Evolutionary conservation across 768 basidiomycete genomes (phyloP).

Genomic region (Russula sp.): DNA sequence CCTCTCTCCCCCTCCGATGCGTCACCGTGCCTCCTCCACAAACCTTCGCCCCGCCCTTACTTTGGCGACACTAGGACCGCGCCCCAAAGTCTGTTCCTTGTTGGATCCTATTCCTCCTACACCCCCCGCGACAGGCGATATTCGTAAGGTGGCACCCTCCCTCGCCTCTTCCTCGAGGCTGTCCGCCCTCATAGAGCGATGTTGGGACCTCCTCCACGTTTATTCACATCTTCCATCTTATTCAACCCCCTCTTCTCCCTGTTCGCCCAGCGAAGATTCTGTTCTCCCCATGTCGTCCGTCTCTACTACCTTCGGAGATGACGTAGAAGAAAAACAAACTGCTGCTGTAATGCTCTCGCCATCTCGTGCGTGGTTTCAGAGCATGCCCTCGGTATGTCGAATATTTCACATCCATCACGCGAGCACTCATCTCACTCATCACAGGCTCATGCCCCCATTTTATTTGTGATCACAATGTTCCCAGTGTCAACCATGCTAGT

Average conservation of each 20-base stretch:
- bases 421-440: slow-evolving; percentile 15
- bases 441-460: slow-evolving; percentile 51
- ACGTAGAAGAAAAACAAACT: slow-evolving; percentile 6
- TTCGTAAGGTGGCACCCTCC: slow-evolving; percentile 11
- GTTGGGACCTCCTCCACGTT: slow-evolving; percentile 12
- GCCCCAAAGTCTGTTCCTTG: slow-evolving; percentile 27
- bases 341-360: background rate
- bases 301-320: slow-evolving; percentile 3
- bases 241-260: slow-evolving; percentile 28
- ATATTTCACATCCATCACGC: slow-evolving; percentile 12
- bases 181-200: slow-evolving; percentile 17
- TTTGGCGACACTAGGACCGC: slow-evolving; percentile 44
- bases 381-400: slow-evolving; percentile 15
- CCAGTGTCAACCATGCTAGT: slow-evolving; percentile 57
- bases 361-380: slow-evolving; percentile 15
- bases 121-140: slow-evolving; percentile 22
- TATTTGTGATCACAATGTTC: slow-evolving; percentile 63
- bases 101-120: slow-evolving; percentile 25
- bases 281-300: slow-evolving; percentile 19
- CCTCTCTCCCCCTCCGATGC: slow-evolving; percentile 36
- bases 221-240: slow-evolving; percentile 5
- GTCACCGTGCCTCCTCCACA: slow-evolving; percentile 54
- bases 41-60: slow-evolving; percentile 47
- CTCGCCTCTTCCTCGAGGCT: slow-evolving; percentile 20
- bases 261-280: slow-evolving; percentile 34